A percentile compares a stretch with the other conserved stretches of the same genome.
phyloP scores from a whole-genome alignment of 768 basidiomycete genomes.

The Leucosporidium scottii region DNA sequence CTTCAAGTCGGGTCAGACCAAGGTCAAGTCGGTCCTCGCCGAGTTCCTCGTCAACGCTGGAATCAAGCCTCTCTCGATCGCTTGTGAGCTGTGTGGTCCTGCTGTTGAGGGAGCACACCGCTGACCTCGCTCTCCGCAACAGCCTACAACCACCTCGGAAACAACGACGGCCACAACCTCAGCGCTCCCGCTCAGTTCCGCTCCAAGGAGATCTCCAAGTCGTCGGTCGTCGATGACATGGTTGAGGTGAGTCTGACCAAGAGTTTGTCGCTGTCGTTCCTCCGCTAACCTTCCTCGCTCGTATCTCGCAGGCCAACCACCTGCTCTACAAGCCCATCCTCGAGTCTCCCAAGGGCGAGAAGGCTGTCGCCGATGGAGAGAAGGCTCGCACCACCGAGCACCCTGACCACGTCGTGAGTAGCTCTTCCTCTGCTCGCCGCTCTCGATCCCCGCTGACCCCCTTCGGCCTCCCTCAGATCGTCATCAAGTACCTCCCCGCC shows the following conservation, averaged over 20 bases:
- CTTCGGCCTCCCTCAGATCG: slow-evolving; percentile 38
- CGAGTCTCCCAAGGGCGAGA: slow-evolving; percentile 47
- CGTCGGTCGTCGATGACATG: slow-evolving; percentile 96
- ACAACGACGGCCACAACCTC: slow-evolving; percentile 93
- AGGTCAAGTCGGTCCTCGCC: slow-evolving; percentile 91
- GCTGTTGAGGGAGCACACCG: too few species aligned
- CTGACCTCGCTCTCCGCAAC: too few species aligned
- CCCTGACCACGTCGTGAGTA: slow-evolving; percentile 62
- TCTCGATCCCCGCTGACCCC: too few species aligned
- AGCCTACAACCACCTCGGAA: slow-evolving; percentile 97
- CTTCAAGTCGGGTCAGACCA: slow-evolving; percentile 87
- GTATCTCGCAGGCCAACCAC: slow-evolving; percentile 48
- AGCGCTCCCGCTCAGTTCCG: slow-evolving; percentile 87
- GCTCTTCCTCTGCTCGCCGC: background rate
- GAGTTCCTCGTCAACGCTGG: slow-evolving; percentile 99
- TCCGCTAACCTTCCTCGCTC: background rate
- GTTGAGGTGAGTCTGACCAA: slow-evolving; percentile 54
- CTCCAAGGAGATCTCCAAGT: slow-evolving; percentile 98
- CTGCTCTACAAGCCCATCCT: slow-evolving; percentile 72
- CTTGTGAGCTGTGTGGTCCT: slow-evolving; percentile 38
- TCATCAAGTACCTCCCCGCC: slow-evolving; percentile 94
- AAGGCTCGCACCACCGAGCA: slow-evolving; percentile 63
- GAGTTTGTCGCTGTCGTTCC: background rate
- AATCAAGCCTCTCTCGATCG: slow-evolving; percentile 94
- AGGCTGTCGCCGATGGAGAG: slow-evolving; percentile 36